phyloP scores from a whole-genome alignment of 2,329 filamentous ascomycete genomes.

The Myriangium duriaei region DNA sequence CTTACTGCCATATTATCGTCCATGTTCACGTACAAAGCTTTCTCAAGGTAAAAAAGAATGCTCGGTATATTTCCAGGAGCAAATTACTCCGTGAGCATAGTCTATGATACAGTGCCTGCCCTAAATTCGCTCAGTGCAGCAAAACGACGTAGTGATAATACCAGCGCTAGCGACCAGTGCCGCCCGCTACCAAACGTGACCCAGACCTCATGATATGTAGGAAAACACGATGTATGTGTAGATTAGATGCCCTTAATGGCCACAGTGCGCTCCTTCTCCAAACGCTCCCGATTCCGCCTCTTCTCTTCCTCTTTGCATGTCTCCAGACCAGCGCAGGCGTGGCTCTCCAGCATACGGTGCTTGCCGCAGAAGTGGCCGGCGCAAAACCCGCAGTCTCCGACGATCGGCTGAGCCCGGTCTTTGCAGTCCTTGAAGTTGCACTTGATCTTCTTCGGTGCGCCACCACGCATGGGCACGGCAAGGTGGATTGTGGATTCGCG shows the following conservation, averaged over 20 bases:
- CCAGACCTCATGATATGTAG: not conserved
- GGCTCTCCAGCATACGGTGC: slow-evolving; percentile 85
- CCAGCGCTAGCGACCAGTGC: too few species aligned
- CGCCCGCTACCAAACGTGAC: too few species aligned
- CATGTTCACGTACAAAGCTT: too few species aligned
- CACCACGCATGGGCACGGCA: slow-evolving; percentile 43
- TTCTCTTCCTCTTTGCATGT: slow-evolving; percentile 97
- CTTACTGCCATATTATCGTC: too few species aligned
- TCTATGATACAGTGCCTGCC: too few species aligned
- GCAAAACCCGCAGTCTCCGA: slow-evolving; percentile 94
- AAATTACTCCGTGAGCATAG: too few species aligned
- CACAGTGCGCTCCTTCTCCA: slow-evolving; percentile 84
- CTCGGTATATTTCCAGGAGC: too few species aligned
- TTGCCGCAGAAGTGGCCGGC: slow-evolving; percentile 87
- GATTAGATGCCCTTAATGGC: slow-evolving; percentile 79
- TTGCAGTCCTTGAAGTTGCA: slow-evolving; percentile 87
- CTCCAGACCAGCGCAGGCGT: slow-evolving; percentile 85
- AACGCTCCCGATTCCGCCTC: slow-evolving; percentile 81
- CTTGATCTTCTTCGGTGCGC: slow-evolving; percentile 61
- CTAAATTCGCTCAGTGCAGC: too few species aligned
- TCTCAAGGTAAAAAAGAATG: too few species aligned
- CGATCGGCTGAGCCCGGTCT: slow-evolving; percentile 77
- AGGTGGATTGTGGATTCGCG: slow-evolving; percentile 42
- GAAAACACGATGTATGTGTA: too few species aligned
- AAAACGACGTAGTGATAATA: too few species aligned